Percentiles rank a stretch among this genome's conserved stretches.
phyloP scores from a whole-genome alignment of 192 early-diverging fungal genomes.

The Haplosporangium gracile region DNA sequence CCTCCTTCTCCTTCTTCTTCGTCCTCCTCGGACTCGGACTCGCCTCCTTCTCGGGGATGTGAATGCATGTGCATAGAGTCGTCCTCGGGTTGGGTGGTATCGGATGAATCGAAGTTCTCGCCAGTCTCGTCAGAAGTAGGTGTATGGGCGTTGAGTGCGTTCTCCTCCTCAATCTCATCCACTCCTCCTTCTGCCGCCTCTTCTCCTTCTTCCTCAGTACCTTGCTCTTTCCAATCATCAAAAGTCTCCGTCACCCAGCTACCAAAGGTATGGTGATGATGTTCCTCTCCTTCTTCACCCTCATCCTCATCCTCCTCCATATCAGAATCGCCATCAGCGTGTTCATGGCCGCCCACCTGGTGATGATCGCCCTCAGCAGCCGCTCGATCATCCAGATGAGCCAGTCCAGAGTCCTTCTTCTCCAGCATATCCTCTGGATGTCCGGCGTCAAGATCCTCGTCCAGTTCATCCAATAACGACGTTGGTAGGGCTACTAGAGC shows the following conservation, averaged over 20 bases:
- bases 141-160: conserved; percentile 1
- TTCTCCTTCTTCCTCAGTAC: neutral
- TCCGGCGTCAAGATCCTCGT: neutral
- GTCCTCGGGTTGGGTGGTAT: neutral
- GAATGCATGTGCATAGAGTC: neutral
- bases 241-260: conserved; percentile 1
- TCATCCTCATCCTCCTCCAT: conserved; percentile 1
- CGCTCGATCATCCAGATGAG: conserved; percentile 5
- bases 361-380: neutral
- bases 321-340: neutral
- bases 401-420: conserved; percentile 26
- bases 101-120: neutral
- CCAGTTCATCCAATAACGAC: neutral
- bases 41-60: conserved; percentile 1
- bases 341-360: neutral
- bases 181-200: neutral
- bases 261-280: neutral
- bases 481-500: neutral
- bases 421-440: conserved; percentile 9
- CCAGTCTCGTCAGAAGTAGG: conserved; percentile 6
- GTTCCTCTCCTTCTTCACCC: neutral
- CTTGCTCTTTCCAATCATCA: conserved; percentile 9
- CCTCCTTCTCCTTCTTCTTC: neutral
- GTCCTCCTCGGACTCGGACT: neutral
- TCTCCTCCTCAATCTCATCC: neutral